These are phyloP conservation scores for Linum trigynum DNA, from an alignment of 345 rosid genomes.

Conservation along the genomic window DNA sequence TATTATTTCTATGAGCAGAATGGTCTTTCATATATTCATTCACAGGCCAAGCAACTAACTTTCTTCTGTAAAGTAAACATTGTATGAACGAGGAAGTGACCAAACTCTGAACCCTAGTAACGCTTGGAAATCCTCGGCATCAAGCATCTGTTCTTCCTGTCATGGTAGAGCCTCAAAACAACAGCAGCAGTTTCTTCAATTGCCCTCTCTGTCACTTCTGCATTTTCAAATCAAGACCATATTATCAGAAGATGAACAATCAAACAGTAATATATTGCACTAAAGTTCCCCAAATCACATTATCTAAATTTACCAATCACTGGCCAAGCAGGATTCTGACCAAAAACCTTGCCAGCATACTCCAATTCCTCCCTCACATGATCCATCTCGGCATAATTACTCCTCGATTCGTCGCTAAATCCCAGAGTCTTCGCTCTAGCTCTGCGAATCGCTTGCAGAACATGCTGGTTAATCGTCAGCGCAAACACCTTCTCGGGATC, in stretches of 20 bases:
- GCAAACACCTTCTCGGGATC: slow-evolving; percentile 69
- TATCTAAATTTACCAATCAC: slow-evolving; percentile 47
- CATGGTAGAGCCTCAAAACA: slow-evolving; percentile 62
- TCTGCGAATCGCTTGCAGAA: slow-evolving; percentile 61
- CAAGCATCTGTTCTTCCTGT: slow-evolving; percentile 47
- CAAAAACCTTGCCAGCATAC: slow-evolving; percentile 52
- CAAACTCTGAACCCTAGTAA: slow-evolving; percentile 27
- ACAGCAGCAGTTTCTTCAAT: slow-evolving; percentile 89
- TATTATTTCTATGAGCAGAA: too few species aligned
- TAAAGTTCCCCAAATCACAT: too few species aligned
- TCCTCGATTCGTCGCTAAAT: slow-evolving; percentile 37
- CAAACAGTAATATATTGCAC: too few species aligned
- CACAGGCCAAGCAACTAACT: not conserved
- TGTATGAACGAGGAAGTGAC: not conserved
- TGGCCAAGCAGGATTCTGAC: slow-evolving; percentile 77
- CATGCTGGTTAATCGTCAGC: slow-evolving; percentile 58
- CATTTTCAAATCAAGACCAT: slow-evolving; percentile 16
- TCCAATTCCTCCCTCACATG: slow-evolving; percentile 59
- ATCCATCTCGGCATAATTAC: slow-evolving; percentile 69
- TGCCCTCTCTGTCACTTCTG: slow-evolving; percentile 92
- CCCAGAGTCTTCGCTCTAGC: slow-evolving; percentile 71
- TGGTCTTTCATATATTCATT: too few species aligned
- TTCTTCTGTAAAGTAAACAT: not conserved
- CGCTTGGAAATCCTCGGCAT: slow-evolving; percentile 77
- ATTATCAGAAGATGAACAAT: not conserved